A percentile compares a stretch with the other conserved stretches of the same genome.
Conservation (phyloP, 1,284 basidiomycete genomes). For the Rhizopogon parksii region DNA sequence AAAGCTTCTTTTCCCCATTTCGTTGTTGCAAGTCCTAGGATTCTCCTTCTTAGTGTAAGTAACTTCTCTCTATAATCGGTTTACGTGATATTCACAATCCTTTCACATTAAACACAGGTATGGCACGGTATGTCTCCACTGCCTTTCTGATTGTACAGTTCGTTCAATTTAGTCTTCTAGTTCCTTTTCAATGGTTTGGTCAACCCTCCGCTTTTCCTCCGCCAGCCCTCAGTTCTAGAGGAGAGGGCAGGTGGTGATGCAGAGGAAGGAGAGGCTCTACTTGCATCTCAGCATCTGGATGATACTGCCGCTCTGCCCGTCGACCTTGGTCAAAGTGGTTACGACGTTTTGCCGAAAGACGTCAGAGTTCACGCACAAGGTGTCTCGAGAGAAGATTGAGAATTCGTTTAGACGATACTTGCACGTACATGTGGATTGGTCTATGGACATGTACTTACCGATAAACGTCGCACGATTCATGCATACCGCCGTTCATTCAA, state of each 20-base stretch:
- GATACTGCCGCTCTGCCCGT: slow-evolving; percentile 72
- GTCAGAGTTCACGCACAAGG: slow-evolving; percentile 32
- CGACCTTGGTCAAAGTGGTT: slow-evolving; percentile 65
- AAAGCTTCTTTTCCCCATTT: slow-evolving; percentile 73
- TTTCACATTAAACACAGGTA: slow-evolving; percentile 33
- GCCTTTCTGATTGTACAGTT: slow-evolving; percentile 8
- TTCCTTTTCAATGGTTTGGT: slow-evolving; percentile 79
- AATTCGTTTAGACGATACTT: neutral
- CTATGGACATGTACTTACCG: neutral
- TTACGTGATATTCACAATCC: slow-evolving; percentile 9
- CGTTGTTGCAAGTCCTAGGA: slow-evolving; percentile 81
- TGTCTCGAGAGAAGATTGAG: slow-evolving; percentile 8
- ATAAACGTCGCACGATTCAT: neutral
- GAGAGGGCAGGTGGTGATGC: slow-evolving; percentile 26
- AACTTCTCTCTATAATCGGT: neutral
- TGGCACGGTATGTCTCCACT: slow-evolving; percentile 43
- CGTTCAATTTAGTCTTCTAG: slow-evolving; percentile 27
- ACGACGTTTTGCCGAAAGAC: slow-evolving; percentile 57
- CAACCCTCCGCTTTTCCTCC: slow-evolving; percentile 53
- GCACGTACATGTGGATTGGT: neutral
- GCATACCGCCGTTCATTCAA: slow-evolving; percentile 6
- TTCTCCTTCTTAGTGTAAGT: slow-evolving; percentile 84
- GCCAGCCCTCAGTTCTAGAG: slow-evolving; percentile 26
- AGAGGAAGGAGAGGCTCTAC: slow-evolving; percentile 47
- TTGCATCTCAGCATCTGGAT: slow-evolving; percentile 44